Evolutionary conservation across 257 asterid species (phyloP).

Genomic region (Lavandula angustifolia): DNA sequence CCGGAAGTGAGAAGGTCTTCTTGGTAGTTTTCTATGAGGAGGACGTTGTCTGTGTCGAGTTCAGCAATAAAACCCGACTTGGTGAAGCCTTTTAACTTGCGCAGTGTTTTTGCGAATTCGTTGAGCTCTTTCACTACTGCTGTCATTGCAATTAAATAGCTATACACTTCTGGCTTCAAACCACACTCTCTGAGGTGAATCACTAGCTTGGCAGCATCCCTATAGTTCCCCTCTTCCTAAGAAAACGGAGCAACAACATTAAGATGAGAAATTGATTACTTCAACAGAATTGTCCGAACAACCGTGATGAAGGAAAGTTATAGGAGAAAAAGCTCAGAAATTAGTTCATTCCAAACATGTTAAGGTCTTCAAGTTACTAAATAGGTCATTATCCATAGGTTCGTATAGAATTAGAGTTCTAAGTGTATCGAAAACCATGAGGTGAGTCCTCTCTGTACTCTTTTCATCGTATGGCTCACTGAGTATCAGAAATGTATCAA

Average conservation of each 20-base stretch:
- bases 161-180: constrained; percentile 80
- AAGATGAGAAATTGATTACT: not conserved
- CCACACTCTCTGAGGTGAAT: constrained; percentile 68
- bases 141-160: constrained; percentile 92
- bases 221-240: constrained; percentile 85
- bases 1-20: constrained; percentile 62
- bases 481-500: not conserved
- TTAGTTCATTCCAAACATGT: not conserved
- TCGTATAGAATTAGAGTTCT: no score
- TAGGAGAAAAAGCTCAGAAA: not conserved
- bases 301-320: not conserved
- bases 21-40: constrained; percentile 64
- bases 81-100: constrained; percentile 68
- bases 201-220: constrained; percentile 71
- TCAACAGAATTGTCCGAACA: not conserved
- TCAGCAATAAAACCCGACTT: constrained; percentile 61
- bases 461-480: no score
- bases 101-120: constrained; percentile 78
- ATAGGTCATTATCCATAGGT: no score
- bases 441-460: no score
- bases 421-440: no score
- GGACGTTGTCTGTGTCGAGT: constrained; percentile 49
- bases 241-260: constrained; percentile 1
- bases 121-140: constrained; percentile 90
- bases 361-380: not conserved